A percentile compares a stretch with the other conserved stretches of the same genome.
Evolutionary conservation across 495 filamentous ascomycete genomes (phyloP).

Genomic region (Xylaria nigripes): DNA sequence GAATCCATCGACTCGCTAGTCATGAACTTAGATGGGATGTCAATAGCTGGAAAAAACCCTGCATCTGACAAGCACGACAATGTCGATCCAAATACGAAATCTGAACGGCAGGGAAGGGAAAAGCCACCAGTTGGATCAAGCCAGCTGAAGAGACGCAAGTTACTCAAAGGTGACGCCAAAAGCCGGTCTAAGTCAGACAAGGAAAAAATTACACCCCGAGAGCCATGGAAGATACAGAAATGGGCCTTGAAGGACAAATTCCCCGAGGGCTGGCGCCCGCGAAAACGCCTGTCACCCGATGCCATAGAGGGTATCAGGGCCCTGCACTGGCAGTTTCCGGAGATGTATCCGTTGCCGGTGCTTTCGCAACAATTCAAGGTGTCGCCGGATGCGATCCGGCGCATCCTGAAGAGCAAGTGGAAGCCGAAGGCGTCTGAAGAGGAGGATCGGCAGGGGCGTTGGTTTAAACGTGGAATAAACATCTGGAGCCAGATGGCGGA

Average conservation of each 20-base stretch:
- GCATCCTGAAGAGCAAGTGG: conserved; percentile 85
- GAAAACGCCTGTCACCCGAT: conserved; percentile 83
- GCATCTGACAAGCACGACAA: not conserved
- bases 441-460: conserved; percentile 53
- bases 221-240: conserved; percentile 68
- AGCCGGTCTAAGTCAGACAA: not conserved
- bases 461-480: conserved; percentile 67
- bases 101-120: not conserved
- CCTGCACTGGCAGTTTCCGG: conserved; percentile 64
- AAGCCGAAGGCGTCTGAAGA: conserved; percentile 54
- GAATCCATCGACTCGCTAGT: conserved; percentile 26
- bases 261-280: conserved; percentile 65
- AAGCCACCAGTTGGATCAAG: conserved; percentile 2
- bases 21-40: conserved; percentile 3
- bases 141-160: conserved; percentile 19
- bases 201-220: conserved; percentile 9
- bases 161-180: conserved; percentile 8
- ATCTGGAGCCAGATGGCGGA: conserved; percentile 72
- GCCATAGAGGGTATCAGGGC: conserved; percentile 78
- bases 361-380: conserved; percentile 76
- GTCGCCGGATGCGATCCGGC: conserved; percentile 74
- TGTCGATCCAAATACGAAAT: not conserved
- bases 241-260: conserved; percentile 63
- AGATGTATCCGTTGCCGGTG: conserved; percentile 62
- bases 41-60: not conserved